Evolutionary conservation across 306 rosid genomes (phyloP).

Genomic region (Morella rubra): DNA sequence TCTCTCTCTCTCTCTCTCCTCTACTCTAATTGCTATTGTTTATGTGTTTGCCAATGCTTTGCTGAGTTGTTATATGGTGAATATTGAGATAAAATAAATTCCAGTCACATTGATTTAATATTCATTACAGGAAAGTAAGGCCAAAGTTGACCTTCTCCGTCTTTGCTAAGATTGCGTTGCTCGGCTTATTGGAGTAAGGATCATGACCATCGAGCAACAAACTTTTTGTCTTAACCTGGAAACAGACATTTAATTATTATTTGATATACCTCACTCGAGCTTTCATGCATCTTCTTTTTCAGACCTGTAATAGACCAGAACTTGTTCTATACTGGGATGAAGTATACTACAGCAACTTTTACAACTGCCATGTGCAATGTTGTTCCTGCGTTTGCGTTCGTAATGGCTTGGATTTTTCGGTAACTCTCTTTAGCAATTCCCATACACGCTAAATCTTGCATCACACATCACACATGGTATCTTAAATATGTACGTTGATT

Average conservation of each 20-base stretch:
- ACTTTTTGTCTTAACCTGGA: not conserved
- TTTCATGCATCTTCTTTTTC: not conserved
- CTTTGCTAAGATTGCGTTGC: conserved; percentile 35
- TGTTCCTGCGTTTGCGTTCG: conserved; percentile 55
- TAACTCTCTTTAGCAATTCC: not conserved
- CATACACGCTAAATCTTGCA: too few relatives aligned
- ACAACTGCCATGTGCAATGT: conserved; percentile 54
- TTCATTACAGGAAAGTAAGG: conserved; percentile 43
- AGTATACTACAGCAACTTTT: conserved; percentile 54
- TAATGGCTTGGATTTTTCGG: conserved; percentile 55
- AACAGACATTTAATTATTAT: not conserved
- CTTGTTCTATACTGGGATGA: conserved; percentile 53
- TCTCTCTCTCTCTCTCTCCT: conserved; percentile 4
- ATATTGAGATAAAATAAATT: not conserved
- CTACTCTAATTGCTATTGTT: not conserved
- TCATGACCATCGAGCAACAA: not conserved
- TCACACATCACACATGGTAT: too few relatives aligned
- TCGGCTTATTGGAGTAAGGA: conserved; percentile 42
- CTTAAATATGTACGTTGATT: too few relatives aligned
- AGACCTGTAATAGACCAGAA: conserved; percentile 66
- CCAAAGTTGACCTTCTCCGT: conserved; percentile 46
- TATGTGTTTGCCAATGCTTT: not conserved
- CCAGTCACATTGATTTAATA: not conserved
- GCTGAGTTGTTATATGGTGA: not conserved
- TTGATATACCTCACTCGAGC: not conserved